Conservation (phyloP, 2,329 filamentous ascomycete species). For the Tolypocladium capitatum region DNA sequence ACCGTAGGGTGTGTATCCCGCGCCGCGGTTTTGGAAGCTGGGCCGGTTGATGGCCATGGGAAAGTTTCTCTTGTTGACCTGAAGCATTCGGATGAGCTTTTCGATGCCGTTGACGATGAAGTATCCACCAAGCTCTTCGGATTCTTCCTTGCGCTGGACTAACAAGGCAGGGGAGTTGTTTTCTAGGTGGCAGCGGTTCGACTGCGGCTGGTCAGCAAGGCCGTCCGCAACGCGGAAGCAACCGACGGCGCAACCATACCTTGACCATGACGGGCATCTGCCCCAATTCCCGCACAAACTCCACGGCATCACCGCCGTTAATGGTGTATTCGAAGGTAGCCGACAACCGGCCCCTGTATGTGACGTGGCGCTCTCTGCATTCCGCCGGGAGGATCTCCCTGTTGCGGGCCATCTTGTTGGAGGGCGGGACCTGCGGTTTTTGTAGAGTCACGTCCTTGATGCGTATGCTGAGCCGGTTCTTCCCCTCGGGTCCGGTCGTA, state of each 20-base stretch:
- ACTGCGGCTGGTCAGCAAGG: constrained; percentile 31
- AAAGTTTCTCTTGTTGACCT: constrained; percentile 83
- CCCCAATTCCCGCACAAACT: constrained; percentile 74
- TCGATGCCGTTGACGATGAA: constrained; percentile 97
- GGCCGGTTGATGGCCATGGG: constrained; percentile 87
- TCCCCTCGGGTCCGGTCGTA: constrained; percentile 39
- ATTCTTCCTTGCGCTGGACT: constrained; percentile 82
- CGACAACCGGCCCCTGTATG: constrained; percentile 77
- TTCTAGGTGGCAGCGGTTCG: constrained; percentile 82
- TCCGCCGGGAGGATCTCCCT: constrained; percentile 84
- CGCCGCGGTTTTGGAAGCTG: constrained; percentile 78
- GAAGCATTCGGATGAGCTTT: constrained; percentile 85
- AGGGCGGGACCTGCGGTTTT: constrained; percentile 63
- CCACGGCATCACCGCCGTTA: constrained; percentile 74
- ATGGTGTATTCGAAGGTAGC: constrained; percentile 75
- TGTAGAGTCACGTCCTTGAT: constrained; percentile 74
- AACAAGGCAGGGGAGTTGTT: constrained; percentile 71
- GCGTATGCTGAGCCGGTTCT: constrained; percentile 66
- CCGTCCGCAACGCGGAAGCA: not conserved
- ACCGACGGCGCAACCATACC: constrained; percentile 32
- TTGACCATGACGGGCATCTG: constrained; percentile 88
- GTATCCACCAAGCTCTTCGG: constrained; percentile 91
- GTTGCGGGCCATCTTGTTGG: constrained; percentile 73
- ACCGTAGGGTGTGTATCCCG: constrained; percentile 78
- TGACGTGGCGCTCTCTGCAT: constrained; percentile 84